A percentile compares a stretch with the other conserved stretches of the same genome.
phyloP scores from a whole-genome alignment of 441 rosid genomes.

The Melastoma candidum region DNA sequence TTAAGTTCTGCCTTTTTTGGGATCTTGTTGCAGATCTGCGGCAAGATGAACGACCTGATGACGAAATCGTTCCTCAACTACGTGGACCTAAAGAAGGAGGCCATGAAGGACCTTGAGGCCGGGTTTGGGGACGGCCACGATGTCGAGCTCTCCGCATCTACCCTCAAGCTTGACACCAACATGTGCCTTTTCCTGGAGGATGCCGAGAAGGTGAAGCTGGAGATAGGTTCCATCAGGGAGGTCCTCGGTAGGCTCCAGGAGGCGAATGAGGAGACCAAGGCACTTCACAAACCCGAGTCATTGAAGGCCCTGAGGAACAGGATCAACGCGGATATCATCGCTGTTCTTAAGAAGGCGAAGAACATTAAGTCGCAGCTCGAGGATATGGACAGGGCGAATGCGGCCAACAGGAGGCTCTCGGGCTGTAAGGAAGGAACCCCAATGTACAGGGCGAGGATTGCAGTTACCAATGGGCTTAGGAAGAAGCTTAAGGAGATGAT shows the following conservation, averaged over 20 bases:
- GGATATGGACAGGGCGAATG: constrained; percentile 84
- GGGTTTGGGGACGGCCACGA: constrained; percentile 41
- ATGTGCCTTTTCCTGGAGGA: constrained; percentile 75
- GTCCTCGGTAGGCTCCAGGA: constrained; percentile 47
- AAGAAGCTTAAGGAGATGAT: constrained; percentile 78
- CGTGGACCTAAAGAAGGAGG: constrained; percentile 87
- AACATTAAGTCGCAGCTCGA: constrained; percentile 60
- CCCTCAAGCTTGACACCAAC: constrained; percentile 47
- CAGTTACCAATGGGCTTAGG: constrained; percentile 74
- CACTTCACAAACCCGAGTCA: constrained; percentile 65
- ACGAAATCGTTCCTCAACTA: constrained; percentile 90
- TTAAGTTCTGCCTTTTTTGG: too few relatives aligned
- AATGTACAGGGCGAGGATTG: constrained; percentile 60
- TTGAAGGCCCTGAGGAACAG: constrained; percentile 49
- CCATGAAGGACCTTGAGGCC: constrained; percentile 85
- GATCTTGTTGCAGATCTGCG: background rate
- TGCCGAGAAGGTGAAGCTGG: constrained; percentile 82
- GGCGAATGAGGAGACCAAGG: constrained; percentile 69
- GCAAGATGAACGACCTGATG: constrained; percentile 87
- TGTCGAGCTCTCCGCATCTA: constrained; percentile 50
- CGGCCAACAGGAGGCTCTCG: constrained; percentile 69
- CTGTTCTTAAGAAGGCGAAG: constrained; percentile 60
- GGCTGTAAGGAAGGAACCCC: constrained; percentile 80
- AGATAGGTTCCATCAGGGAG: constrained; percentile 64
- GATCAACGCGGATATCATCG: constrained; percentile 60